Base-by-base conservation (phyloP, 202 grass and related monocot genomes). In the Tripidium arundinaceum region DNA sequence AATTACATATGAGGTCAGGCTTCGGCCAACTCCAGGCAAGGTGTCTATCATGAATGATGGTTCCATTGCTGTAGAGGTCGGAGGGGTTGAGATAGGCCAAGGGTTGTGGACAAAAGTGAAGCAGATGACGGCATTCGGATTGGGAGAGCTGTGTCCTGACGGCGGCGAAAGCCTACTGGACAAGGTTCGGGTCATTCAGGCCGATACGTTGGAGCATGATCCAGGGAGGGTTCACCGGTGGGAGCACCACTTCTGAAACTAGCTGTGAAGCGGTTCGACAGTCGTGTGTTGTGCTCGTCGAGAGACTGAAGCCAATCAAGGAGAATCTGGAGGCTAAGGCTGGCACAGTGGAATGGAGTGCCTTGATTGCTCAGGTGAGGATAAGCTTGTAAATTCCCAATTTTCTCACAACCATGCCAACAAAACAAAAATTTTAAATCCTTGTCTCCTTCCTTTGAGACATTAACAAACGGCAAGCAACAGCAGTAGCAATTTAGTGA, bases 71-170 rank as follows among this genome's bases (percentile, higher is more conserved):
- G 89, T 97, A 7, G 94, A 97, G 77, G 94, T 94, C 2, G 91
- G 89, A 45, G 94, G 94, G 6, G 65, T 92, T 14, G 94, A 97
- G 75, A 86, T 97, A 42, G 94, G 94, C 1, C 94, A 97, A 75
- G 94, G 94, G 18, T 33, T 97, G 41, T 97, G 89, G 87, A 94
- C 94, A 11, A 97, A 97, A 73, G 94, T 90, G 69, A 92, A 97
- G 74, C 94, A 97, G 45, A 92, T 94, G 89, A 55, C 94, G 0
- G 91, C 89, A 43, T 97, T 79, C 72, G 87, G 74, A 15, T 58
- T 97, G 90, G n/a, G 86, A 29, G 73, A 88, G 11, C 39, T 97
- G 29, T 88, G 80, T 62, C 31, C 80, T 18, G 83, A 76, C 37
- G 80, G 72, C 7, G 84, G 79, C 4, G 74, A 85, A 19, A 74